Conservation (phyloP, 176 grass and related monocot genomes). For the Pontederia crassipes region DNA sequence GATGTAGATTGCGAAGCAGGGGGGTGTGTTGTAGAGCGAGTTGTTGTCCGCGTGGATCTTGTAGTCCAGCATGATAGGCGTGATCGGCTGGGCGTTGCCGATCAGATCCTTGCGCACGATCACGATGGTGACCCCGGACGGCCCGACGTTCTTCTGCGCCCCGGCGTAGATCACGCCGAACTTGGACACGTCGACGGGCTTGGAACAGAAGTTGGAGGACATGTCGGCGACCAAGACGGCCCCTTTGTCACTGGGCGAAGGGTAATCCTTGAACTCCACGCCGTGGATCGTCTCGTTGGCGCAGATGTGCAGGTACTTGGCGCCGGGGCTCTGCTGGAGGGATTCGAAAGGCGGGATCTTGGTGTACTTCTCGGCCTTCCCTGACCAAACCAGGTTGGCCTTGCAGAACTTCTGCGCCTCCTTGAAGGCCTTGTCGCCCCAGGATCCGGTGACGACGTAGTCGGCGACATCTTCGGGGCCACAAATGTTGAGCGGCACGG, state of each 20-base stretch:
- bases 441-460: conserved; percentile 80
- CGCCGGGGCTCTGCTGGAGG: conserved; percentile 59
- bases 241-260: conserved; percentile 31
- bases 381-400: conserved; percentile 68
- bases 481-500: conserved; percentile 89
- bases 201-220: conserved; percentile 99
- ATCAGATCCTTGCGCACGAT: conserved; percentile 86
- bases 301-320: conserved; percentile 91
- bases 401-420: conserved; percentile 87
- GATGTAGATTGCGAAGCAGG: conserved; percentile 89
- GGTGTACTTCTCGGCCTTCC: conserved; percentile 86
- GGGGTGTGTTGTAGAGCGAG: conserved; percentile 97
- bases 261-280: conserved; percentile 99
- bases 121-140: conserved; percentile 73
- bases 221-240: conserved; percentile 87
- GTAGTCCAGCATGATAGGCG: conserved; percentile 94
- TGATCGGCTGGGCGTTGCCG: conserved; percentile 63
- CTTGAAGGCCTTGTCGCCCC: conserved; percentile 99
- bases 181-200: conserved; percentile 79
- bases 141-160: conserved; percentile 96
- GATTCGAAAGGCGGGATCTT: conserved; percentile 39
- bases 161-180: conserved; percentile 95
- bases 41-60: conserved; percentile 76
- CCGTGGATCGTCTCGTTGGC: conserved; percentile 98
- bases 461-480: conserved; percentile 28